Base-by-base conservation (phyloP, 2,329 filamentous ascomycete species). In the Paecilomyces formosus region DNA sequence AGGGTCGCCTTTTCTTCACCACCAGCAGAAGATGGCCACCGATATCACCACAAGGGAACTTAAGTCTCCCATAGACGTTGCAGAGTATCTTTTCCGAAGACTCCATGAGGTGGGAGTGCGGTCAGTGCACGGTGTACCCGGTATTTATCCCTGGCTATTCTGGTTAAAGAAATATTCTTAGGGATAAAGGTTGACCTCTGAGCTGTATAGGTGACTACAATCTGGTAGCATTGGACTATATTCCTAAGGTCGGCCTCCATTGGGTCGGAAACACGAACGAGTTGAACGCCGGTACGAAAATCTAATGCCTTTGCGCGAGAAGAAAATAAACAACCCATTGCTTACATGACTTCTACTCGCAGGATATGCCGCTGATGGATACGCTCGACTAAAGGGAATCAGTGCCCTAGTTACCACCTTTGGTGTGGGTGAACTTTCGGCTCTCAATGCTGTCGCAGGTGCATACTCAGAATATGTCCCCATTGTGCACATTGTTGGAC, bases 281-380 rank as follows among this genome's bases (percentile, higher is more conserved):
- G 69, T 76, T 86, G 56, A 84, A 85, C 68, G 82, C 81, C 57
- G 80, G 80, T 81, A 73, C 57, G 68, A 33, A 60, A 59, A 6
- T n/a, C 30, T 39, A 13, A 6, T 5, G 30, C 18, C 55, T 49
- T n/a, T 22, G 45, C n/a, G 21, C 13, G 55, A 13, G 13, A 8
- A 45, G 5, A 30, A n/a, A 55, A 33, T 8, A 13, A 24, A 18
- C n/a, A 3, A 15, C 22, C 9, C 9, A 26, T 22, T n/a, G 24
- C 21, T 21, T 26, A 51, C n/a, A 56, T 45, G 22, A 9, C 9
- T 57, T 13, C 55, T 24, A 4, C 24, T 21, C 8, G 11, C n/a
- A 60, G 87, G 85, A 26, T 90, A 90, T 67, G 87, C 88, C 30
- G 87, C 88, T 21, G 88, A 91, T 72, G 88, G 88, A 26, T 91